phyloP scores from a whole-genome alignment of 2,329 filamentous ascomycete species.

The Sphaerulina populicola region DNA sequence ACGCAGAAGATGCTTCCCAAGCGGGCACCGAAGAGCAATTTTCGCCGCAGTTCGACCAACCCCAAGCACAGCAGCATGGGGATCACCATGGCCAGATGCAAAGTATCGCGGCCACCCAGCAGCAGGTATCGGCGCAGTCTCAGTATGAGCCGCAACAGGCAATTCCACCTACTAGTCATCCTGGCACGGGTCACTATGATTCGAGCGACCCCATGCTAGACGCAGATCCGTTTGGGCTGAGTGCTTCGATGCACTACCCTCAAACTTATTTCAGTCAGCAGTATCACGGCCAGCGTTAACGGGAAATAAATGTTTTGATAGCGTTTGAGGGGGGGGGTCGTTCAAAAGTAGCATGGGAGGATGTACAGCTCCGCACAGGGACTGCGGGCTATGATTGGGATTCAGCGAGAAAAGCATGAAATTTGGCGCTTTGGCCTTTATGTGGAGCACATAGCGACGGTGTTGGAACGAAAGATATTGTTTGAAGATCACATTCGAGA shows the following conservation, averaged over 20 bases:
- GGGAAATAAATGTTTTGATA: not conserved
- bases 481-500: not conserved
- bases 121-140: slow-evolving; percentile 11
- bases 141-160: slow-evolving; percentile 18
- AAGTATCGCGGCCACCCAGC: slow-evolving; percentile 9
- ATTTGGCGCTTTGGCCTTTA: not conserved
- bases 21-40: slow-evolving; percentile 22
- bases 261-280: slow-evolving; percentile 20
- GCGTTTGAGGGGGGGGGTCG: not conserved
- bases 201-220: slow-evolving; percentile 83
- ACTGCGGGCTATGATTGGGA: slow-evolving; percentile 17
- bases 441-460: slow-evolving; percentile 13
- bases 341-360: slow-evolving; percentile 4
- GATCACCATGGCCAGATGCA: slow-evolving; percentile 22
- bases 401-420: slow-evolving; percentile 4
- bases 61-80: slow-evolving; percentile 21
- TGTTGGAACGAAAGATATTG: not conserved
- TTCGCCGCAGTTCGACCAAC: slow-evolving; percentile 23
- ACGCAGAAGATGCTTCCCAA: slow-evolving; percentile 28
- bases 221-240: slow-evolving; percentile 86
- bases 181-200: slow-evolving; percentile 34
- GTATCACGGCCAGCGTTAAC: slow-evolving; percentile 15
- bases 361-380: slow-evolving; percentile 13
- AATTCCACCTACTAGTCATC: slow-evolving; percentile 21
- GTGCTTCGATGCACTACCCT: slow-evolving; percentile 64